Base-by-base conservation (phyloP, 23 red algal genomes). In the Gracilaria vermiculophylla region DNA sequence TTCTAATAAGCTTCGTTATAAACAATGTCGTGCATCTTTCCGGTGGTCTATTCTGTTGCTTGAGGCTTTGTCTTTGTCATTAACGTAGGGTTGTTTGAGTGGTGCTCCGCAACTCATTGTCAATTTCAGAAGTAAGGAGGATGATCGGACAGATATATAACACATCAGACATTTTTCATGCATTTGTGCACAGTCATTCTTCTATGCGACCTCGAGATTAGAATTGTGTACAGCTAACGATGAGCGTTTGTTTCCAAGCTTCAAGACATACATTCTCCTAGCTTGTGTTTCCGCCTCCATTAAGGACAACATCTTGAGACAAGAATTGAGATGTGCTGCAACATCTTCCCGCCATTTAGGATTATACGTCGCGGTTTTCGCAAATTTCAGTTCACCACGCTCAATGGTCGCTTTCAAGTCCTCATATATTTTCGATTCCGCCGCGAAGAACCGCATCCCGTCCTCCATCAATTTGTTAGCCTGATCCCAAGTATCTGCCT, bases 311-410 rank as follows among this genome's bases (percentile, higher is more conserved):
- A 73, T 73, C 28, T 73, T 73, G 4, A 48, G 39, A 47, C 67
- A 73, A 11, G 67, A 28, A 13, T 73, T 73, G 28, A 73, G 37
- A 47, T 73, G 67, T 13, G 8, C 42, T 23, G 67, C 67, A 47
- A 73, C 67, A 11, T 73, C 67, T 47, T 73, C 67, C 2, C 67
- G 67, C 67, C 67, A 73, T 12, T 48, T 73, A 0, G 67, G 67
- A 28, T 73, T 73, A 24, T 73, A 73, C 2, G 17, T 48, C 0
- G 39, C 47, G 6, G n/a, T n/a, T 47, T 45, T 40, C 6, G 67
- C 36, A 73, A 73, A 73, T 32, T 73, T 73, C 3, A 20, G 23
- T 73, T 73, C 42, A 13, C 67, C 67, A 20, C 47, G 37, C 47
- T 73, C 12, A 48, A 73, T 73, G 42, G 40, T 73, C 47, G 6